Evolutionary conservation across 192 early-diverging fungal species (phyloP).

Genomic region (Phycomyces nitens): DNA sequence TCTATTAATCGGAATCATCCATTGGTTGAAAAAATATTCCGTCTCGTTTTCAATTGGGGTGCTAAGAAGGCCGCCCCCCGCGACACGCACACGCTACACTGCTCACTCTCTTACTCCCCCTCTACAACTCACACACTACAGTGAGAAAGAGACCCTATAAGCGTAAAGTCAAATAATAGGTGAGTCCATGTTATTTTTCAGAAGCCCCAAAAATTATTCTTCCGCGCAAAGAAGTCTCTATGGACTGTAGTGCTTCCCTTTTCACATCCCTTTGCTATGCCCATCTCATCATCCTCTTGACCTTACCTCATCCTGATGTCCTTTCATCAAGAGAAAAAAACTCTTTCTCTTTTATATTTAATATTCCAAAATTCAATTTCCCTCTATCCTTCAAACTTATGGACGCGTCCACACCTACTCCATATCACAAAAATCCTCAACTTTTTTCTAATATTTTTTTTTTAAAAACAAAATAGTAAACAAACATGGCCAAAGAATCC

Average conservation of each 20-base stretch:
- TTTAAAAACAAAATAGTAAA: neutral
- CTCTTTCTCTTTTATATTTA: no score
- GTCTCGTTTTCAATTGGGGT: slow-evolving; percentile 3
- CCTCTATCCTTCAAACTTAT: no score
- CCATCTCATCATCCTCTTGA: no score
- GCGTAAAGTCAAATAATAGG: neutral
- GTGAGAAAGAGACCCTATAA: neutral
- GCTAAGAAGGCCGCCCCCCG: neutral
- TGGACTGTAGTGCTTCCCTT: no score
- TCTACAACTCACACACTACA: neutral
- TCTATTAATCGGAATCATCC: neutral
- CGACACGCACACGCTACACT: neutral
- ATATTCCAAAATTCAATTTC: no score
- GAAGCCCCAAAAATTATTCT: neutral
- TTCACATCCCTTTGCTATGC: no score
- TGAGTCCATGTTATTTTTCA: neutral
- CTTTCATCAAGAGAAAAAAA: no score
- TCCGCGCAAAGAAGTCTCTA: neutral
- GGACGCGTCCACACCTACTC: no score
- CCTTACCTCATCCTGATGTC: no score
- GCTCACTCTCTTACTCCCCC: slow-evolving; percentile 2
- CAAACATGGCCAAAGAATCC: slow-evolving; percentile 1
- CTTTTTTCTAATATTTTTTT: no score
- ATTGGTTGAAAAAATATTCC: slow-evolving; percentile 1
- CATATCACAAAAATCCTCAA: no score